Conservation (phyloP, 2,329 filamentous ascomycete species). For the Fusarium ambrosium region DNA sequence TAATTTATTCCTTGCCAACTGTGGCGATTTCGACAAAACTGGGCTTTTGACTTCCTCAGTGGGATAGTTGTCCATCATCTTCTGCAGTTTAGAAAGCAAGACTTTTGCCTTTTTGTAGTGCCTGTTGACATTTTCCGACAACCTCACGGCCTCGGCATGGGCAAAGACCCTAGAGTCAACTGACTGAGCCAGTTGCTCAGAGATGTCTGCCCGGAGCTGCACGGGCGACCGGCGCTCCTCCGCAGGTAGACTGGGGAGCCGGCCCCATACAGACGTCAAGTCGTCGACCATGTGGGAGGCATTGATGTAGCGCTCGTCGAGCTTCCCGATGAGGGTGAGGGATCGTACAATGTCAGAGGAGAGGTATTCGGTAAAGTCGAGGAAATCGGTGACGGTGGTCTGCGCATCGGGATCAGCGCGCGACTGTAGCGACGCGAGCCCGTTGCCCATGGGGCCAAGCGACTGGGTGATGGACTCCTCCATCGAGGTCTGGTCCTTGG, state of each 20-base stretch:
- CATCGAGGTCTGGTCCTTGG: conserved; percentile 46
- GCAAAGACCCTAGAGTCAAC: conserved; percentile 70
- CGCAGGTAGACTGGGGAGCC: conserved; percentile 63
- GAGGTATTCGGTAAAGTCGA: conserved; percentile 78
- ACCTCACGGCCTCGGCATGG: conserved; percentile 72
- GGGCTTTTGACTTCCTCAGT: conserved; percentile 67
- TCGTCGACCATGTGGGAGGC: conserved; percentile 68
- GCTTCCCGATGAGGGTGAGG: conserved; percentile 73
- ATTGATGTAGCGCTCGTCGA: conserved; percentile 70
- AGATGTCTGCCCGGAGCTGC: conserved; percentile 71
- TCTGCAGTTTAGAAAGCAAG: conserved; percentile 70
- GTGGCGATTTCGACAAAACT: conserved; percentile 66
- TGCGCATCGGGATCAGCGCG: conserved; percentile 76
- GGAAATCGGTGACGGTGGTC: conserved; percentile 77
- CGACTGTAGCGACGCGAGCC: conserved; percentile 58
- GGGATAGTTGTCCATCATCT: conserved; percentile 72
- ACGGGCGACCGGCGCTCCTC: conserved; percentile 63
- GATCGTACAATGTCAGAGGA: conserved; percentile 76
- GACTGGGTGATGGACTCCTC: conserved; percentile 43
- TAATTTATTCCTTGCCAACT: conserved; percentile 64
- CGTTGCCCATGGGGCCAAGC: conserved; percentile 52
- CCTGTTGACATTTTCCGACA: conserved; percentile 73
- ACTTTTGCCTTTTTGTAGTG: conserved; percentile 73
- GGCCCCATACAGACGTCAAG: conserved; percentile 69
- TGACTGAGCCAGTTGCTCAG: conserved; percentile 67